phyloP scores from a whole-genome alignment of 352 stramenopile genomes.

The Phytophthora pisi region DNA sequence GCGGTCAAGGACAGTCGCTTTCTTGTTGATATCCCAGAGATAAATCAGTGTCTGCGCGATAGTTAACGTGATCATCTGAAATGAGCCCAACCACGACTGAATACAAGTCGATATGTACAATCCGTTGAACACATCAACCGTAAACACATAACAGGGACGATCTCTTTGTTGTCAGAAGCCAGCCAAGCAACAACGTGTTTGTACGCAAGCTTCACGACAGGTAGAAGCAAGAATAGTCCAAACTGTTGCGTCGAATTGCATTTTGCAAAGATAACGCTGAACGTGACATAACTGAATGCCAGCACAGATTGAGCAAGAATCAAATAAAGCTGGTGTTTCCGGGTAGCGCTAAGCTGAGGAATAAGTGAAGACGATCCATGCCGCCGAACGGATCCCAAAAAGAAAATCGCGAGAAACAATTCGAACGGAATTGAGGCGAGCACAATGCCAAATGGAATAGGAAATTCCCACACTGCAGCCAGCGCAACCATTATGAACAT shows the following conservation, averaged over 20 bases:
- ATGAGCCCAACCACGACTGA: conserved; percentile 3
- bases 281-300: conserved; percentile 3
- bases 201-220: neutral
- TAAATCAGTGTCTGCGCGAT: neutral
- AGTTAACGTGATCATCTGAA: conserved; percentile 5
- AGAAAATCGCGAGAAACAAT: neutral
- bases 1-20: neutral
- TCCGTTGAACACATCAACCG: conserved; percentile 14
- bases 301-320: conserved; percentile 3
- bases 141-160: conserved; percentile 11
- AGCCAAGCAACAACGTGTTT: conserved; percentile 6
- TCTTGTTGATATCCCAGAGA: neutral
- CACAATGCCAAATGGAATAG: neutral
- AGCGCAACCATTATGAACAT: neutral
- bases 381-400: neutral
- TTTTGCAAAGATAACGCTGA: conserved; percentile 4
- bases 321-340: conserved; percentile 7
- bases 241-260: conserved; percentile 1
- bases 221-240: conserved; percentile 6
- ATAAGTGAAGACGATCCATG: neutral
- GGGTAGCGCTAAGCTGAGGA: neutral
- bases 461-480: neutral
- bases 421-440: neutral
- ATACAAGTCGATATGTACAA: conserved; percentile 5
- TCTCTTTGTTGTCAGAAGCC: neutral